Base-by-base conservation (phyloP, 352 stramenopile genomes). In the Phytophthora palmivora region DNA sequence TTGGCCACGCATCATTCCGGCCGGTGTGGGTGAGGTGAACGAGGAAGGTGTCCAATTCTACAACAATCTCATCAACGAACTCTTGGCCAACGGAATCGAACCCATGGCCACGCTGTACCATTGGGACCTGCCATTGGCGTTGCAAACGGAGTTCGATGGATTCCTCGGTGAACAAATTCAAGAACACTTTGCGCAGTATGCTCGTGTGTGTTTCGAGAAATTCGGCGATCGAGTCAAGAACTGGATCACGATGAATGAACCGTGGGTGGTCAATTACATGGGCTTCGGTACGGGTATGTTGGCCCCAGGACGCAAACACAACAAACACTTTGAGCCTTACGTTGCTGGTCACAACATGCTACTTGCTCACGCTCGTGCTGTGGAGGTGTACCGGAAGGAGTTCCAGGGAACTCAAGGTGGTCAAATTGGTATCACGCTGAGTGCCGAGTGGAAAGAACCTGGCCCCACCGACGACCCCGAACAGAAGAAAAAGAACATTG, bases 161-260 rank as follows among this genome's bases (percentile, higher is more conserved):
- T 85, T 65, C 51, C 62, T 85, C 3, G 65, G 67, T 1, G 33
- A 74, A 15, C 57, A 78, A 16, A 72, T 89, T 19, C 66, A 78
- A 5, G 52, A 81, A 0, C 70, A 76, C 21, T 96, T 94, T 57
- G 79, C 70, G 14, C 61, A 87, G 14, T 98, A 97, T 66, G 87
- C 90, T 24, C 68, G 82, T 22, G 70, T 96, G 10, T 97, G 87
- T 53, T 98, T 98, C 74, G 70, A 91, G n/a, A 61, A 66, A 11
- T 98, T 97, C 74, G 91, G 92, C 26, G 86, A 97, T 67, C 77
- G 92, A 32, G 91, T 98, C 26, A 96, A 96, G 71, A 81, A 85
- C 51, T 98, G 92, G 92, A 85, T 97, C 34, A 98, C 92, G 2
- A 76, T 98, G 52, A 98, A 98, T 67, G 94, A 98, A 75, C 70